Base-by-base conservation (phyloP, 768 basidiomycete genomes). In the Psilocybe cubensis region DNA sequence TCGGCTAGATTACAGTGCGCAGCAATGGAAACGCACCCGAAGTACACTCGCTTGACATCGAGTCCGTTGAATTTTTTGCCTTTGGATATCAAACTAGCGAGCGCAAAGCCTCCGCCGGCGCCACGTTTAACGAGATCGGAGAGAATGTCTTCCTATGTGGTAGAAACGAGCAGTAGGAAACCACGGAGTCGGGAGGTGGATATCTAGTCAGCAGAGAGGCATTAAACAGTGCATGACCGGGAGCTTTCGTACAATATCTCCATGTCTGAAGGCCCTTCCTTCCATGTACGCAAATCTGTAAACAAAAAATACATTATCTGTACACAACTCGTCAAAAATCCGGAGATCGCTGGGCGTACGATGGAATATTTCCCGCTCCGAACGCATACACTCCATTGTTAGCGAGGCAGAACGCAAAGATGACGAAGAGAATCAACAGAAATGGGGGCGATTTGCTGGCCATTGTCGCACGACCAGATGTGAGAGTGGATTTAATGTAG, bases 281-380 rank as follows among this genome's bases (percentile, higher is more conserved):
- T 96, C 94, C 72, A 96, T 83, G 70, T 89, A 96, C 5, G 91
- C 88, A 68, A 87, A 92, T 20, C 90, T 89, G 59, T 8, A 35
- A 27, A 21, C 21, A 21, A 56, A 56, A 57, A 47, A 55, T 51
- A 62, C n/a, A n/a, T n/a, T n/a, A 63, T 59, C 50, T 59, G 59
- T 23, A 40, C 42, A 24, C 14, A 44, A 42, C 60, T 67, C 64
- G 49, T 40, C 29, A 46, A 35, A 25, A 33, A 60, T 51, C 54
- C 47, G 31, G 55, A 55, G 60, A 56, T 41, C 27, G 17, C 33
- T 20, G n/a, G 31, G 70, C 79, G 64, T 70, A 88, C 79, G 82
- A 83, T 33, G 92, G 92, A 64, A 96, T 94, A 66, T 95, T 94
- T 38, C 93, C 93, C 51, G 89, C 88, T n/a, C 87, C 88, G 60